Conservation (phyloP, 352 stramenopile genomes). For the Blastocystis sp. region DNA sequence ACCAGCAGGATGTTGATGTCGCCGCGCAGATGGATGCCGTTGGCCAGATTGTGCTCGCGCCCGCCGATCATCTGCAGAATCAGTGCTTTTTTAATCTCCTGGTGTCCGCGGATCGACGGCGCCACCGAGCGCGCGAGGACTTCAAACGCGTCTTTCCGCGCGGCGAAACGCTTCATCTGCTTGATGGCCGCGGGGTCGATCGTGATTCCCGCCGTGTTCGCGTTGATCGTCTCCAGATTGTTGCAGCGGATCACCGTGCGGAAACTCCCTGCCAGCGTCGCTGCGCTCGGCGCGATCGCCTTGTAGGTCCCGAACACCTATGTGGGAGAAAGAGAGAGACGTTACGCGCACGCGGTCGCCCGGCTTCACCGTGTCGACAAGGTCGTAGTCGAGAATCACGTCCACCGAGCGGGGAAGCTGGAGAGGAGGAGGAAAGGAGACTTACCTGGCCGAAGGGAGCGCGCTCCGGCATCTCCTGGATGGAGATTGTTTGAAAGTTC, state of each 20-base stretch:
- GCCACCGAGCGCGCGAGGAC: conserved; percentile 84
- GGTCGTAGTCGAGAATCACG: conserved; percentile 90
- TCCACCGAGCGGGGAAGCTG: conserved; percentile 85
- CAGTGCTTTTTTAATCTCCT: conserved; percentile 88
- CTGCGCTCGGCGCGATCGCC: conserved; percentile 58
- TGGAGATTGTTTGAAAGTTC: conserved; percentile 85
- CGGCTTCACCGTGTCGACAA: conserved; percentile 95
- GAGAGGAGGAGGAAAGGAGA: not conserved
- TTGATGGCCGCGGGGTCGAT: conserved; percentile 79
- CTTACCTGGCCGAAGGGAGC: conserved; percentile 80
- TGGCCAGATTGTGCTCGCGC: conserved; percentile 87
- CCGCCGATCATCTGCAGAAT: conserved; percentile 76
- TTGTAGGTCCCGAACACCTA: conserved; percentile 64
- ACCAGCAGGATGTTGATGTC: conserved; percentile 96
- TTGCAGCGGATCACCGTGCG: conserved; percentile 88
- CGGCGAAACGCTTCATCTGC: conserved; percentile 80
- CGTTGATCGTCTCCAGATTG: conserved; percentile 82
- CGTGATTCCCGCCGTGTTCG: conserved; percentile 80
- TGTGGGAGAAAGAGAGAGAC: not conserved
- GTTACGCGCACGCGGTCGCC: conserved; percentile 78
- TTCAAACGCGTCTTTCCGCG: conserved; percentile 68
- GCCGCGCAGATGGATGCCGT: conserved; percentile 95
- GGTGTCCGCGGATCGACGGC: conserved; percentile 92
- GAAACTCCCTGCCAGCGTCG: conserved; percentile 77
- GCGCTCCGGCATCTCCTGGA: conserved; percentile 87